phyloP scores from a whole-genome alignment of 306 rosid species.

The Ceratonia siliqua region DNA sequence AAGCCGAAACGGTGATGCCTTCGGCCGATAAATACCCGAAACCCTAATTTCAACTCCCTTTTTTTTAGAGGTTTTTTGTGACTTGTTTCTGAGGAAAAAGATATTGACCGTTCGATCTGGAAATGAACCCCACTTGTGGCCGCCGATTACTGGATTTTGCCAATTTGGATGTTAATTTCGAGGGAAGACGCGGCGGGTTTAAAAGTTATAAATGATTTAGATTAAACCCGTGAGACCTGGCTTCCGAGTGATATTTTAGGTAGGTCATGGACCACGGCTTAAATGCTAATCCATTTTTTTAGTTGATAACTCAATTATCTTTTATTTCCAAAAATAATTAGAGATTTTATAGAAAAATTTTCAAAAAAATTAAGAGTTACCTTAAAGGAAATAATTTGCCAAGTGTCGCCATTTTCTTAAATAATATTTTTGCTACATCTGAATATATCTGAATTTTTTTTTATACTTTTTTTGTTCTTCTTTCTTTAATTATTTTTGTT shows the following conservation, averaged over 20 bases:
- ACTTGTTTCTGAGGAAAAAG: not conserved
- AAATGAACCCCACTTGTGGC: not conserved
- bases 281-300: too few relatives aligned
- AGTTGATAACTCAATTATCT: too few relatives aligned
- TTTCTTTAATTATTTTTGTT: too few relatives aligned
- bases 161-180: not conserved
- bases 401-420: too few relatives aligned
- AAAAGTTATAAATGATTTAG: not conserved
- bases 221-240: not conserved
- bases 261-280: not conserved
- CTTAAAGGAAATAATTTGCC: too few relatives aligned
- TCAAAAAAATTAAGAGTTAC: too few relatives aligned
- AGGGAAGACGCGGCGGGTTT: not conserved
- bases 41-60: constrained; percentile 43
- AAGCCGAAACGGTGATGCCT: constrained; percentile 1
- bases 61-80: constrained; percentile 27
- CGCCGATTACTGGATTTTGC: not conserved
- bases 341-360: too few relatives aligned
- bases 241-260: not conserved
- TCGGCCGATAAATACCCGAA: constrained; percentile 25
- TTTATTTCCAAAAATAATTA: too few relatives aligned
- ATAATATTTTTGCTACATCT: too few relatives aligned
- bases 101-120: constrained; percentile 45
- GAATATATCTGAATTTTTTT: too few relatives aligned
- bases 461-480: too few relatives aligned